Conservation (phyloP, 108 stramenopile species). For the Cyclotella kingstonii region DNA sequence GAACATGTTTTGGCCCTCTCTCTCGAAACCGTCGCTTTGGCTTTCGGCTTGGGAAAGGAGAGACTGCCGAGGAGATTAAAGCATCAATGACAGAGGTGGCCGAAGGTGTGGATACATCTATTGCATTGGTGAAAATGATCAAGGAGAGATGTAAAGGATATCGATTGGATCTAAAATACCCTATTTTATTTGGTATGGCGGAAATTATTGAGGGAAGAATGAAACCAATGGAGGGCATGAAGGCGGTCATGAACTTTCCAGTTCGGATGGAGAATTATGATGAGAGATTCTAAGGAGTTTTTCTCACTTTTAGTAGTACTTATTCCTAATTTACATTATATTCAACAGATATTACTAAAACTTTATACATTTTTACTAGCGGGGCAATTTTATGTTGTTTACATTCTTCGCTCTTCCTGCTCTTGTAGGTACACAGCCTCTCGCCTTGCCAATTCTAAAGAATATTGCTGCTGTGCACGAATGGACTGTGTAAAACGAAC, state of each 20-base stretch:
- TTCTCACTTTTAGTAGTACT: background rate
- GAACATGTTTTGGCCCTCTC: constrained; percentile 96
- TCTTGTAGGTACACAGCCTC: constrained; percentile 36
- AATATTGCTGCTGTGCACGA: constrained; percentile 41
- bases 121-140: constrained; percentile 90
- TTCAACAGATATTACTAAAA: too few species aligned
- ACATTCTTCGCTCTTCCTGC: constrained; percentile 19
- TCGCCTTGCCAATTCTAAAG: constrained; percentile 32
- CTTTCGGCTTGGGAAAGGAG: constrained; percentile 90
- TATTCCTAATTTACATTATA: constrained; percentile 1
- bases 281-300: constrained; percentile 43
- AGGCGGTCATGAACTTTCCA: constrained; percentile 92
- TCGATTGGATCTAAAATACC: constrained; percentile 90
- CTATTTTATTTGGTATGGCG: constrained; percentile 94
- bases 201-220: constrained; percentile 88
- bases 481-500: constrained; percentile 36
- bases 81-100: constrained; percentile 89
- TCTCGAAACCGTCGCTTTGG: constrained; percentile 94
- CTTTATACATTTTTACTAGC: too few species aligned
- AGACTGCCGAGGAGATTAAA: constrained; percentile 88
- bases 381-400: background rate
- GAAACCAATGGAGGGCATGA: constrained; percentile 86
- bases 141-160: constrained; percentile 85
- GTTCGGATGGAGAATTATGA: constrained; percentile 91
- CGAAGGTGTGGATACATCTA: constrained; percentile 93